Evolutionary conservation across 495 filamentous ascomycete genomes (phyloP).

Genomic region (Cetradonia linearis): DNA sequence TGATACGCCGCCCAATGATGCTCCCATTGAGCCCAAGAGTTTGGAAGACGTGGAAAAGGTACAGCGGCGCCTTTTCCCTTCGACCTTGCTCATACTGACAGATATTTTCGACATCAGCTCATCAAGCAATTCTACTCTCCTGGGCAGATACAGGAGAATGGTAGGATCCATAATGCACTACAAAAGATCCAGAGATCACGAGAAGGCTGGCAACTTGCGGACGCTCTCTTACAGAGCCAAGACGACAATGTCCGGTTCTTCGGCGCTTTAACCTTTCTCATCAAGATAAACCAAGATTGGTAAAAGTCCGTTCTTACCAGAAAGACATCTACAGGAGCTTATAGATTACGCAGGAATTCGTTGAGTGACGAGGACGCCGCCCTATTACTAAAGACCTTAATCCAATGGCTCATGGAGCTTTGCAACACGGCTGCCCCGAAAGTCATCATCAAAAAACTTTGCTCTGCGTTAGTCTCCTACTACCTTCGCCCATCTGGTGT

Average conservation of each 20-base stretch:
- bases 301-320: constrained; percentile 27
- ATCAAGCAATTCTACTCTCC: constrained; percentile 63
- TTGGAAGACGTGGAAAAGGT: constrained; percentile 15
- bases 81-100: constrained; percentile 1
- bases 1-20: not conserved
- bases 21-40: constrained; percentile 3
- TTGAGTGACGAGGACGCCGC: constrained; percentile 50
- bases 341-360: constrained; percentile 38
- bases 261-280: constrained; percentile 84
- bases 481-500: constrained; percentile 60
- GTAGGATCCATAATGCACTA: constrained; percentile 63
- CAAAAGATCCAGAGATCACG: constrained; percentile 64
- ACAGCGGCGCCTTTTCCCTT: not conserved
- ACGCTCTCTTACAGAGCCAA: constrained; percentile 53
- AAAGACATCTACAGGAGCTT: constrained; percentile 9
- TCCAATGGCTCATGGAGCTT: constrained; percentile 54
- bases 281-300: constrained; percentile 84
- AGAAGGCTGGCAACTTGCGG: constrained; percentile 76
- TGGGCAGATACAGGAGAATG: constrained; percentile 48
- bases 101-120: constrained; percentile 34
- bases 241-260: constrained; percentile 76
- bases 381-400: constrained; percentile 57
- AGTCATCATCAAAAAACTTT: constrained; percentile 73
- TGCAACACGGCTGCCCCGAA: constrained; percentile 47
- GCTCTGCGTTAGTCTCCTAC: constrained; percentile 67